Evolutionary conservation across 2,329 filamentous ascomycete species (phyloP), one percentile per base, ranked within the genome.

Genomic region (Arthrinium phaeospermum): DNA sequence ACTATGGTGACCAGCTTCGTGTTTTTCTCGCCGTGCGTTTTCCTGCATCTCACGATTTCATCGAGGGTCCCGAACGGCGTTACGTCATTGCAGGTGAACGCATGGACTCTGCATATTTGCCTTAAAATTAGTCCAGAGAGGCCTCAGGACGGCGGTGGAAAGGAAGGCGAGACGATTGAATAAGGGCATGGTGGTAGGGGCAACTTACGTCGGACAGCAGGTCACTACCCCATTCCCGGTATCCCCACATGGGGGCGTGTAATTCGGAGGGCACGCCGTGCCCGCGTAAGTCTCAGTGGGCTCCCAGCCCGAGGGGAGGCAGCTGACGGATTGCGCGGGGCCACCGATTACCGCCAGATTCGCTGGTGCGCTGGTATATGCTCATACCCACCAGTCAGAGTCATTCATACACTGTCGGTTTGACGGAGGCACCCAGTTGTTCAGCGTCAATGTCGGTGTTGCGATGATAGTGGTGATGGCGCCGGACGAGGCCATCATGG

Each of bases 271-370:
- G 41, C 77, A 78, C 19, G 46, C 74, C 3, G 75, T 71, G 12
- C 73, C 77, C 4, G 24, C 73, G 30, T 77, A 78, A 16, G 74
- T 75, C 34, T 70, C 22, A 3, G 72, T 73, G 0, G 74, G 41
- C 45, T 68, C 47, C 74, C 76, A 77, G 10, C 72, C 67, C 34
- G 76, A 69, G 2, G 76, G 71, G 61, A 78, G 73, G 68, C 77
- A 78, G 14, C 73, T 51, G 16, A 72, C 70, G 14, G 71, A 77
- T 68, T 78, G 77, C 19, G 77, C 73, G 30, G 77, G 76, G 3
- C 76, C 76, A 10, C 77, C 76, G 16, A 78, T 68, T 4, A 77
- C 77, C 4, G 77, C 74, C 75, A 78, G 46, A 79, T 72, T 37
- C 34, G 34, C 34, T 37, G 34, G 34, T 37, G 34, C 34, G 34